phyloP scores from a whole-genome alignment of 1,139 yeast species.

The Hemisphaericaspora subhashii region DNA sequence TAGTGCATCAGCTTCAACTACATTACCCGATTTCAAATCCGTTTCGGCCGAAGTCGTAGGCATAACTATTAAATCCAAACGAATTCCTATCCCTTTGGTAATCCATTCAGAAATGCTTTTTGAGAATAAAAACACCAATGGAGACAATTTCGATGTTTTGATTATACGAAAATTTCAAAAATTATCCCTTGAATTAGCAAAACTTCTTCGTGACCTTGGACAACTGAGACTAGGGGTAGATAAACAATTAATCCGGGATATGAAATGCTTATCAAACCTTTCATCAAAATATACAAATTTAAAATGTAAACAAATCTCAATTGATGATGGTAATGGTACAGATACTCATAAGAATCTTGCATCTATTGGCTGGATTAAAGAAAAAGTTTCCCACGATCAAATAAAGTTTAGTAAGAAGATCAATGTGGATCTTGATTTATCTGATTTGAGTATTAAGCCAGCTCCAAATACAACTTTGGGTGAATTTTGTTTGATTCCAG shows the following conservation, averaged over 20 bases:
- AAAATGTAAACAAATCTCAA: background rate
- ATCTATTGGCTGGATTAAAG: background rate
- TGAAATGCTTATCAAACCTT: constrained; percentile 37
- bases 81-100: constrained; percentile 37
- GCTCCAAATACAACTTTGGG: constrained; percentile 12
- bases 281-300: constrained; percentile 22
- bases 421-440: constrained; percentile 15
- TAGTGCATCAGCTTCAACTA: constrained; percentile 10
- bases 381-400: constrained; percentile 1
- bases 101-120: constrained; percentile 38
- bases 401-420: constrained; percentile 14
- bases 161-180: constrained; percentile 34
- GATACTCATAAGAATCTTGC: background rate
- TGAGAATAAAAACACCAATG: constrained; percentile 26
- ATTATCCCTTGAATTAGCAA: constrained; percentile 32
- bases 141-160: constrained; percentile 33
- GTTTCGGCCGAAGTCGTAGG: constrained; percentile 33
- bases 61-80: constrained; percentile 33
- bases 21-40: constrained; percentile 31
- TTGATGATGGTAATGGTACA: background rate
- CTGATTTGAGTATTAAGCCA: constrained; percentile 11
- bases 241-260: constrained; percentile 26
- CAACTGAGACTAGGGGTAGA: constrained; percentile 26
- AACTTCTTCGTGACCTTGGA: constrained; percentile 27
- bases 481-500: constrained; percentile 39